A percentile compares a stretch with the other conserved stretches of the same genome.
Evolutionary conservation across 805 yeast species (phyloP).

Genomic region (Sugiyamaella chiloensis): DNA sequence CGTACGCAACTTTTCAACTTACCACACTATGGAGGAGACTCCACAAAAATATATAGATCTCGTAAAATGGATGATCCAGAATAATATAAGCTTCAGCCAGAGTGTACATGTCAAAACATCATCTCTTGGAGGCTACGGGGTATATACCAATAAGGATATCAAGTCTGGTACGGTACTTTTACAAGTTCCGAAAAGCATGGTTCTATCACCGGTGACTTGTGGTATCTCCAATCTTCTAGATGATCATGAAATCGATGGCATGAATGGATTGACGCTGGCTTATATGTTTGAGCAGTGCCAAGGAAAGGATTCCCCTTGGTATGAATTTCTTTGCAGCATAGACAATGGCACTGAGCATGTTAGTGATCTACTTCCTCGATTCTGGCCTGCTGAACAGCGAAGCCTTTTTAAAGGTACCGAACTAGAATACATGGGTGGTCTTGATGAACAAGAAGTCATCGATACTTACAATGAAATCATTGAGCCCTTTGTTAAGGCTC

Average conservation of each 20-base stretch:
- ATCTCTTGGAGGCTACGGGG: conserved; percentile 66
- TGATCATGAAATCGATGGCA: conserved; percentile 60
- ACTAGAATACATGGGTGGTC: conserved; percentile 55
- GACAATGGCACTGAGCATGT: conserved; percentile 10
- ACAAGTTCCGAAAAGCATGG: conserved; percentile 33
- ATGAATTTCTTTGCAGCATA: conserved; percentile 50
- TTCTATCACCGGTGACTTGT: conserved; percentile 37
- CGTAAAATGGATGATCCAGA: conserved; percentile 51
- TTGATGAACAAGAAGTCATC: conserved; percentile 46
- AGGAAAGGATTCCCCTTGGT: conserved; percentile 78
- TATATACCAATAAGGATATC: conserved; percentile 51
- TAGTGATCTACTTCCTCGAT: conserved; percentile 50
- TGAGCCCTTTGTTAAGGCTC: conserved; percentile 26
- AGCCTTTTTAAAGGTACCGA: conserved; percentile 57
- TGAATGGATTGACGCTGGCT: conserved; percentile 62
- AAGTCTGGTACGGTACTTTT: conserved; percentile 35
- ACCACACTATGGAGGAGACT: not conserved
- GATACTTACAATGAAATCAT: conserved; percentile 39
- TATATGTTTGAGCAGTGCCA: conserved; percentile 66
- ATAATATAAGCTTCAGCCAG: conserved; percentile 54
- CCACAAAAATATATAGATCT: conserved; percentile 29
- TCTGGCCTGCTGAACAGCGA: conserved; percentile 56
- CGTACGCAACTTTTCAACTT: too few relatives aligned
- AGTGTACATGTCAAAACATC: conserved; percentile 49
- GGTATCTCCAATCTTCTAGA: conserved; percentile 61